These are phyloP conservation scores for Zygosaccharomyces gambellarensis DNA, from an alignment of 805 yeast genomes.

Conservation along the genomic window DNA sequence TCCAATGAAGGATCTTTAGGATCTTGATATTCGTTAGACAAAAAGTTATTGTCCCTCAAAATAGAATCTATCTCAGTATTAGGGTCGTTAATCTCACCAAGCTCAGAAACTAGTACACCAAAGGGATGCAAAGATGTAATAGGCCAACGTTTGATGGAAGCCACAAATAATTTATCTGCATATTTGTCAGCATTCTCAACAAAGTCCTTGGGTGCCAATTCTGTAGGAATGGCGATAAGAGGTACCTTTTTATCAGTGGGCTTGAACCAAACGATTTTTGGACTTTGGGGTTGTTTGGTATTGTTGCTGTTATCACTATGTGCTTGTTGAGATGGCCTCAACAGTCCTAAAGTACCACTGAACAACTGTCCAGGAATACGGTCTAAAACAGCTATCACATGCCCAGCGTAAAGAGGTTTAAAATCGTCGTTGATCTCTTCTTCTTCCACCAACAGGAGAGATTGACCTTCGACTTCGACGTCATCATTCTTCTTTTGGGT, in stretches of 20 bases:
- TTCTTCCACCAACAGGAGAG: conserved; percentile 84
- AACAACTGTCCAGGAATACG: conserved; percentile 96
- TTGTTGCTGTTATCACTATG: conserved; percentile 51
- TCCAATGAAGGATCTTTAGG: conserved; percentile 31
- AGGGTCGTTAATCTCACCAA: conserved; percentile 75
- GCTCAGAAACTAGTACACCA: conserved; percentile 83
- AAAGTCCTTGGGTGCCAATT: conserved; percentile 94
- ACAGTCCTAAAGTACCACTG: conserved; percentile 86
- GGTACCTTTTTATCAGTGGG: conserved; percentile 98
- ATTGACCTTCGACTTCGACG: conserved; percentile 97
- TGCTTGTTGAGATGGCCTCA: conserved; percentile 93
- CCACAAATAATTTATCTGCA: conserved; percentile 78
- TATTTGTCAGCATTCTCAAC: conserved; percentile 87
- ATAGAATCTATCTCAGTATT: conserved; percentile 82
- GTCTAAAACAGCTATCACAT: conserved; percentile 95
- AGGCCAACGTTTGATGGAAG: conserved; percentile 98
- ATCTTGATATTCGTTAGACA: conserved; percentile 74
- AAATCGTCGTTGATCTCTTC: conserved; percentile 90
- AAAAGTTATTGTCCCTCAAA: conserved; percentile 77
- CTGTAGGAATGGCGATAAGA: conserved; percentile 95
- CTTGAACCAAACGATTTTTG: conserved; percentile 98
- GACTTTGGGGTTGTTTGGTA: conserved; percentile 43
- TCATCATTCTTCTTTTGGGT: conserved; percentile 97
- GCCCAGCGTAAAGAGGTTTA: conserved; percentile 95
- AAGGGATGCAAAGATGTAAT: conserved; percentile 97